Conservation (phyloP, 768 basidiomycete species). For the Grammothele lineata region DNA sequence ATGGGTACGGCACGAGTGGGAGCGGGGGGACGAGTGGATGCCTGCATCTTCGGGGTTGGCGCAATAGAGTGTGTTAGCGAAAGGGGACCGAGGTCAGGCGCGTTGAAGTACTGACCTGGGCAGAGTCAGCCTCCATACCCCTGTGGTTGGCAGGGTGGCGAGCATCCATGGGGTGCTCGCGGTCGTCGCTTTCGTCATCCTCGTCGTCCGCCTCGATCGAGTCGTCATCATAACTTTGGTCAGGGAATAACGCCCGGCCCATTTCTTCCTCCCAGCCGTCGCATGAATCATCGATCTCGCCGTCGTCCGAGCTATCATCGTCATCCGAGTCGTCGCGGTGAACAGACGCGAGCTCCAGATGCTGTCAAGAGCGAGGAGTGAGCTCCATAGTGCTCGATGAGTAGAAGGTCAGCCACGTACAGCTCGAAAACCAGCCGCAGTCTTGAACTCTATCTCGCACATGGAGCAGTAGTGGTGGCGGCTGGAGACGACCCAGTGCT, state of each 20-base stretch:
- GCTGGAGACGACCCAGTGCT: slow-evolving; percentile 29
- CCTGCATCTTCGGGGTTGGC: too few relatives aligned
- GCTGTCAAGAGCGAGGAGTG: slow-evolving; percentile 12
- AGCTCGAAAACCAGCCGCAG: slow-evolving; percentile 26
- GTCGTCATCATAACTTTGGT: slow-evolving; percentile 5
- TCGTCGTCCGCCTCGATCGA: slow-evolving; percentile 1
- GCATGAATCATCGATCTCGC: slow-evolving; percentile 20
- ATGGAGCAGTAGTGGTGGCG: slow-evolving; percentile 29
- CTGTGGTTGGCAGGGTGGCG: too few relatives aligned
- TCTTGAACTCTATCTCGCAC: slow-evolving; percentile 29
- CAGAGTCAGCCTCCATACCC: too few relatives aligned
- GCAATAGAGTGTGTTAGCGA: too few relatives aligned
- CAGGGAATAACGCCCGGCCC: slow-evolving; percentile 20
- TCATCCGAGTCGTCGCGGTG: slow-evolving; percentile 24
- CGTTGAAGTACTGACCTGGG: too few relatives aligned
- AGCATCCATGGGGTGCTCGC: too few relatives aligned
- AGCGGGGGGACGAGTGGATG: too few relatives aligned
- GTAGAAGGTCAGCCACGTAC: too few relatives aligned
- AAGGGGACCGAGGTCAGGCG: too few relatives aligned
- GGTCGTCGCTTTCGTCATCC: slow-evolving; percentile 19
- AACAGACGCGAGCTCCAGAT: slow-evolving; percentile 26
- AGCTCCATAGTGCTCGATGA: too few relatives aligned
- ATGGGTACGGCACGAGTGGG: too few relatives aligned
- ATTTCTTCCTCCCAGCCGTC: slow-evolving; percentile 31
- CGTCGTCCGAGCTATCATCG: slow-evolving; percentile 15